Evolutionary conservation across 2,329 filamentous ascomycete genomes (phyloP), one percentile per base, ranked within the genome.

Genomic region (Pyricularia sp.): DNA sequence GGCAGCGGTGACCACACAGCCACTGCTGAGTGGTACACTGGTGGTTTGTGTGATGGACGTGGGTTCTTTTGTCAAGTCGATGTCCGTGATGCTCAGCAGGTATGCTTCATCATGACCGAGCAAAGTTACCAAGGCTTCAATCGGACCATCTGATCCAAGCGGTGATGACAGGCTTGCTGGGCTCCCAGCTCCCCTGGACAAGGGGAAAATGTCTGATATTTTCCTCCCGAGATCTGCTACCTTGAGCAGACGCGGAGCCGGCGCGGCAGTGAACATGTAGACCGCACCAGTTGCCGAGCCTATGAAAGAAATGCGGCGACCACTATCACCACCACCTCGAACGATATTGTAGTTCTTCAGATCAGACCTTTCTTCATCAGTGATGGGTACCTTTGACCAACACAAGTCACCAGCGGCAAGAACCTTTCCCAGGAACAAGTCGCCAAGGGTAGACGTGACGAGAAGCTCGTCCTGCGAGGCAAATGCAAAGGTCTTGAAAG

Each of bases 381-480:
- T 73, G 0, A 82, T 71, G 0, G 72, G 65, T 0, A 86, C 71
- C 58, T 83, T 81, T 7, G 76, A 73, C 86, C 86, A 88, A 0
- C 71, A 78, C 69, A n/a, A 72, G 63, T 7, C 71, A 67, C 3
- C 64, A 3, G 20, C 36, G 14, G 12, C 66, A 6, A 67, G 23
- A n/a, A 65, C 64, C 2, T 69, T 42, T 5, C 73, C 73, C 0
- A 71, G 66, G n/a, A 74, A 67, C 7, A 74, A 65, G 6, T 71
- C 61, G 11, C 73, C 72, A 10, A 67, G 59, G 10, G 68, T 69
- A 4, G 72, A 71, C 4, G 70, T 69, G 69, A 82, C 90, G 70
- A 93, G 87, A 76, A 93, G 92, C 70, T 90, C 86, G 79, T 92
- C 90, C 84, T 92, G 91, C 70, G 90, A 92, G 71, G 93, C 85